Conservation (phyloP, 805 yeast genomes). For the Priceomyces haplophilus region DNA sequence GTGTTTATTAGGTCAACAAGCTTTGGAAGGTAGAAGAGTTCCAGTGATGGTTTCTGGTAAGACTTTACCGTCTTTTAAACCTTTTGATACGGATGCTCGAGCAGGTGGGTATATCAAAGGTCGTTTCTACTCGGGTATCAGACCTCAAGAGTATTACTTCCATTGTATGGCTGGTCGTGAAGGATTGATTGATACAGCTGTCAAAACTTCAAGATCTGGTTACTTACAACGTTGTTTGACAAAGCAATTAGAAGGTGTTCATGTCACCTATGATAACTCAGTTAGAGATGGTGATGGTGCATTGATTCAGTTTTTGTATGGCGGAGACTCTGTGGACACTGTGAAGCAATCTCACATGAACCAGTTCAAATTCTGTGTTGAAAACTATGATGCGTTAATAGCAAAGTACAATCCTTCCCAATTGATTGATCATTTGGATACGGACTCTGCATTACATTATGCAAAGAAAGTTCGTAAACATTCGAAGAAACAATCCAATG, state of each 20-base stretch:
- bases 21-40: slow-evolving; percentile 97
- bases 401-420: slow-evolving; percentile 84
- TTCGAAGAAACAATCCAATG: slow-evolving; percentile 56
- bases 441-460: slow-evolving; percentile 76
- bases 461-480: slow-evolving; percentile 78
- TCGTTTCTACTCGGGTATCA: slow-evolving; percentile 94
- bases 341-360: slow-evolving; percentile 92
- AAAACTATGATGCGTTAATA: slow-evolving; percentile 82
- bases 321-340: slow-evolving; percentile 95
- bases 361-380: slow-evolving; percentile 89
- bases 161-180: slow-evolving; percentile 99
- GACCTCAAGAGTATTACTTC: slow-evolving; percentile 98
- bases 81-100: slow-evolving; percentile 93
- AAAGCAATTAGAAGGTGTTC: slow-evolving; percentile 96
- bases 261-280: slow-evolving; percentile 87
- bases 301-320: slow-evolving; percentile 89
- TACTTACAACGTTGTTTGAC: slow-evolving; percentile 97
- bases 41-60: slow-evolving; percentile 99
- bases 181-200: slow-evolving; percentile 99
- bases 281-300: slow-evolving; percentile 96
- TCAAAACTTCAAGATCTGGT: slow-evolving; percentile 96
- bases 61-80: slow-evolving; percentile 92
- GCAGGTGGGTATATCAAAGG: slow-evolving; percentile 99
- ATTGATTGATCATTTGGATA: slow-evolving; percentile 69
- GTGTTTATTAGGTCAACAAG: slow-evolving; percentile 99